Percentiles rank a stretch among this genome's conserved stretches.
Conservation (phyloP, 148 eudicot species). For the Chenopodium album region DNA sequence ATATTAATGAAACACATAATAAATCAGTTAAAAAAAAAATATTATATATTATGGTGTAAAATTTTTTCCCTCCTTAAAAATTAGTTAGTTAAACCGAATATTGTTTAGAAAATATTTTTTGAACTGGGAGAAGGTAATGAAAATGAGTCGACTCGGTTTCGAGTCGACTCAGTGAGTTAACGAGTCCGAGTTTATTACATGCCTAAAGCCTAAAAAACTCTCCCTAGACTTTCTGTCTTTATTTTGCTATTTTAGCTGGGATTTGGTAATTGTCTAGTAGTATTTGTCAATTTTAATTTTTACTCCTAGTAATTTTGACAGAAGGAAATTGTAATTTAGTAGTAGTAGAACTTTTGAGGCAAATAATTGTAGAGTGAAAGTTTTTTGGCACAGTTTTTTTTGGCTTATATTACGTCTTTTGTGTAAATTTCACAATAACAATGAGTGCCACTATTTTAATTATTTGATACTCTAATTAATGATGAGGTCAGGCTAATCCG, state of each 20-base stretch:
- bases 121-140: background rate
- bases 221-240: background rate
- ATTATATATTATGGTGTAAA: background rate
- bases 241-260: constrained; percentile 9
- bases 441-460: background rate
- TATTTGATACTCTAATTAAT: no score
- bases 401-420: background rate
- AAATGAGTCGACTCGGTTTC: background rate
- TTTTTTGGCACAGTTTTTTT: constrained; percentile 10
- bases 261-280: constrained; percentile 16
- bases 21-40: no score
- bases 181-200: background rate
- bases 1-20: background rate
- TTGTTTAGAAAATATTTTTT: constrained; percentile 19
- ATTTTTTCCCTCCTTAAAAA: background rate
- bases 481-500: no score
- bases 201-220: background rate
- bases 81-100: background rate
- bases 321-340: constrained; percentile 8
- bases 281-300: constrained; percentile 16
- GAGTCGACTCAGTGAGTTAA: constrained; percentile 19
- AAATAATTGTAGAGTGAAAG: constrained; percentile 28
- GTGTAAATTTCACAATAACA: background rate
- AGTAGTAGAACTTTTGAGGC: background rate
- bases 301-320: constrained; percentile 21